These are phyloP conservation scores for Kluyveromyces sp. DNA, from an alignment of 1,139 yeast genomes.

Conservation along the genomic window DNA sequence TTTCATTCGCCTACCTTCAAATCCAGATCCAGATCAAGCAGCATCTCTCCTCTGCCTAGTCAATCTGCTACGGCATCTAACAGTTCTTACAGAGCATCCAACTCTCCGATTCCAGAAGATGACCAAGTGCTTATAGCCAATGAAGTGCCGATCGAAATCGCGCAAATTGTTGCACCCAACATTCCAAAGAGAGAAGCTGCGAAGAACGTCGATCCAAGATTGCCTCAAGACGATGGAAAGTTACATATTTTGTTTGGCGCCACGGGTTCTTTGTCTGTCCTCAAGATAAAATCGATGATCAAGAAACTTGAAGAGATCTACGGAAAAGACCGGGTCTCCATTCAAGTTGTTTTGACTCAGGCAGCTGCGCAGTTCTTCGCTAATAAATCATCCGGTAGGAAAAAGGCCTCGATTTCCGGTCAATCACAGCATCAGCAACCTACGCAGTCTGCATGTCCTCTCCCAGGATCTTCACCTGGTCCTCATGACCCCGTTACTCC, in stretches of 20 bases:
- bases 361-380: conserved; percentile 77
- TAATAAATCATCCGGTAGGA: conserved; percentile 31
- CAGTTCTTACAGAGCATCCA: background rate
- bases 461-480: conserved; percentile 5
- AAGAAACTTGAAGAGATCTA: conserved; percentile 73
- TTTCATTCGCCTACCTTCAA: conserved; percentile 36
- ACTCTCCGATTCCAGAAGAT: conserved; percentile 2
- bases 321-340: conserved; percentile 59
- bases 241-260: conserved; percentile 82
- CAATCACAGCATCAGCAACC: background rate
- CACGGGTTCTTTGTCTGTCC: conserved; percentile 80
- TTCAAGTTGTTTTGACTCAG: conserved; percentile 74
- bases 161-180: conserved; percentile 21
- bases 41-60: conserved; percentile 31
- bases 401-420: conserved; percentile 4
- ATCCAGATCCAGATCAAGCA: conserved; percentile 34
- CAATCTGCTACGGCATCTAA: background rate
- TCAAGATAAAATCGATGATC: conserved; percentile 68
- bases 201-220: conserved; percentile 63
- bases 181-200: conserved; percentile 39
- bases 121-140: conserved; percentile 1
- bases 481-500: background rate
- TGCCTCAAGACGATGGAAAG: conserved; percentile 89
- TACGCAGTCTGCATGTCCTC: conserved; percentile 8
- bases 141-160: conserved; percentile 5